Base-by-base conservation (phyloP, 2,329 filamentous ascomycete species). In the Xylariaceae sp. region DNA sequence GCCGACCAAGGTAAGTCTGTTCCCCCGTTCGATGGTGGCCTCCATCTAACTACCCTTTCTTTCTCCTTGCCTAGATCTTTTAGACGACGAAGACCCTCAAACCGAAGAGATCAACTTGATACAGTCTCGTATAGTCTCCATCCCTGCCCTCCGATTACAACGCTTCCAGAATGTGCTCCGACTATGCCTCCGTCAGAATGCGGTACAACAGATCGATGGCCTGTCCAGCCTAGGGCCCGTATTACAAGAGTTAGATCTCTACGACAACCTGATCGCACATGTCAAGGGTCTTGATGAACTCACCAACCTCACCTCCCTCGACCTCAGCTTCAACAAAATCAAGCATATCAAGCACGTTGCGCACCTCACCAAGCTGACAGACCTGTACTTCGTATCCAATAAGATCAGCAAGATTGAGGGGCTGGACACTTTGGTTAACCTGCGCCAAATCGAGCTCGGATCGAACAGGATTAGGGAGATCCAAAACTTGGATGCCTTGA, bases 291-390 rank as follows among this genome's bases (percentile, higher is more conserved):
- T 98, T 29, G 88, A 95, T 34, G 68, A 77, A 29, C 75, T 95
- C 37, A 76, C 71, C 10, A 71, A 83, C 40, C 73, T 98, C 34
- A 86, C 75, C 5, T 82, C 68, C 36, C 75, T 98, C 35, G 92
- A 98, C 57, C 70, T 98, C 32, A 93, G 85, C 59, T 98, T 95
- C 75, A 98, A 98, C 69, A 96, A 96, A 68, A 90, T 98, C 66
- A 95, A 94, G 59, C 89, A 95, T 61, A 94, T 98, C 66, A 94
- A 94, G 61, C 79, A 90, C 51, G 66, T 96, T 45, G 72, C 73
- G 38, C 83, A 90, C 50, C 65, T 98, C 38, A 80, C 66, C 15
- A 72, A 87, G 34, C 72, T 96, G 37, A 82, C 72, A 42, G 87
- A 96, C 47, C 58, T 98, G 3, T 98, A 83, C 58, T 84, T 98